Evolutionary conservation across 2,329 filamentous ascomycete genomes (phyloP), one percentile per base, ranked within the genome.

Genomic region (Nemania sp.): DNA sequence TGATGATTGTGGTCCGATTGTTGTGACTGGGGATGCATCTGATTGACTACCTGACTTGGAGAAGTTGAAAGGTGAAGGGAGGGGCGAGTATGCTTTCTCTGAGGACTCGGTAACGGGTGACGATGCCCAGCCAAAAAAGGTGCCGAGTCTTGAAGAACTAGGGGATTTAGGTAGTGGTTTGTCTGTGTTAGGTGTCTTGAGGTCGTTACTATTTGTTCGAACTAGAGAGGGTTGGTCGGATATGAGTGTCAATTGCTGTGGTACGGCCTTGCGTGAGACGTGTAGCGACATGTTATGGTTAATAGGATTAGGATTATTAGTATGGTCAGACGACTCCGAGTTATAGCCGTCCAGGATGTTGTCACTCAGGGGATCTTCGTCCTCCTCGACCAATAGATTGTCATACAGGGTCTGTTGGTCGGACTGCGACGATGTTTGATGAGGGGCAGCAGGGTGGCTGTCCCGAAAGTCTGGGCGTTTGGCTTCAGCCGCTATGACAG

Each of bases 131-230:
- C 83, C 84, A 74, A 89, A 88, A 72, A 88, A 82, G 32, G 79
- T 81, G 61, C 84, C 84, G 70, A 88, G 80, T 69, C 83, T 78
- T 76, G 86, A 78, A 63, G 86, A 79, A 72, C 77, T 77, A 66
- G 87, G 87, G 6, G 87, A 88, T 70, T 82, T 87, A 11, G 86
- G 86, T 4, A 87, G 75, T 27, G 85, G 85, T 71, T 87, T 88
- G 77, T 87, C 85, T 49, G 85, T 81, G 70, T 84, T 80, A 8
- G 81, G 81, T 73, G 78, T 78, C 71, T 72, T 79, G 61, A 73
- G 45, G 29, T 76, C 74, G 68, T 73, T 70, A 27, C 63, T 74
- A 54, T 73, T 67, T 64, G 73, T 75, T 67, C 74, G 71, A 59
- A 74, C 73, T 62, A 68, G 47, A 26, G 75, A 67, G 70, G 73